Evolutionary conservation across 2,329 filamentous ascomycete species (phyloP).

Genomic region (Stemphylium vesicarium): DNA sequence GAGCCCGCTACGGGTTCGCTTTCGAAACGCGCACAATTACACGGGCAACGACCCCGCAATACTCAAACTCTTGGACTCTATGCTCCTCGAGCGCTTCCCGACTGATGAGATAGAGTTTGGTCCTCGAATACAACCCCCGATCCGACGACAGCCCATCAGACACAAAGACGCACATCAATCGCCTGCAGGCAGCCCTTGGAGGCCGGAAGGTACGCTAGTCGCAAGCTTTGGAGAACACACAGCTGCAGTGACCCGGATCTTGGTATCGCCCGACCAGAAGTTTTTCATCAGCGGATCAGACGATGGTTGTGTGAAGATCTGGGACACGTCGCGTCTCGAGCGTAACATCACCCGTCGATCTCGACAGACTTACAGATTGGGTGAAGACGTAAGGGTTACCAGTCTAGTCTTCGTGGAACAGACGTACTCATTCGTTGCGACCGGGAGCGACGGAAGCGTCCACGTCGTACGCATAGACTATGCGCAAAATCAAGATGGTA

Average conservation of each 20-base stretch:
- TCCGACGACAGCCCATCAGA: slow-evolving; percentile 59
- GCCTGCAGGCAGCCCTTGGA: slow-evolving; percentile 70
- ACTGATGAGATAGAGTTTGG: slow-evolving; percentile 72
- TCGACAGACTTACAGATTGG: slow-evolving; percentile 82
- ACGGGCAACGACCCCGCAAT: slow-evolving; percentile 73
- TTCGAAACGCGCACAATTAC: slow-evolving; percentile 79
- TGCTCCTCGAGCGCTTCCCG: slow-evolving; percentile 74
- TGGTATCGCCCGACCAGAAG: slow-evolving; percentile 84
- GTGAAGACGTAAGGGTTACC: slow-evolving; percentile 72
- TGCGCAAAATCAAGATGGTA: slow-evolving; percentile 60
- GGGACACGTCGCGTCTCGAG: slow-evolving; percentile 89
- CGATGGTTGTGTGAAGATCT: slow-evolving; percentile 88
- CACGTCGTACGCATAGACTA: slow-evolving; percentile 80
- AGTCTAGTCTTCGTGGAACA: slow-evolving; percentile 90
- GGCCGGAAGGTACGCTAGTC: slow-evolving; percentile 80
- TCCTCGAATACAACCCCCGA: slow-evolving; percentile 75
- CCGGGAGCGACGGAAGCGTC: slow-evolving; percentile 86
- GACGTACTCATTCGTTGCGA: slow-evolving; percentile 91
- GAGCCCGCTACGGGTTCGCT: slow-evolving; percentile 52
- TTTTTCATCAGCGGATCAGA: slow-evolving; percentile 96
- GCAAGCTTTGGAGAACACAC: slow-evolving; percentile 89
- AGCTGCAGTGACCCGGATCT: slow-evolving; percentile 79
- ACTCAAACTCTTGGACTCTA: slow-evolving; percentile 74
- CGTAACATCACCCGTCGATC: slow-evolving; percentile 89
- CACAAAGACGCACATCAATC: slow-evolving; percentile 59